Evolutionary conservation across 345 rosid genomes (phyloP).

Genomic region (Leavenworthia alabamica): DNA sequence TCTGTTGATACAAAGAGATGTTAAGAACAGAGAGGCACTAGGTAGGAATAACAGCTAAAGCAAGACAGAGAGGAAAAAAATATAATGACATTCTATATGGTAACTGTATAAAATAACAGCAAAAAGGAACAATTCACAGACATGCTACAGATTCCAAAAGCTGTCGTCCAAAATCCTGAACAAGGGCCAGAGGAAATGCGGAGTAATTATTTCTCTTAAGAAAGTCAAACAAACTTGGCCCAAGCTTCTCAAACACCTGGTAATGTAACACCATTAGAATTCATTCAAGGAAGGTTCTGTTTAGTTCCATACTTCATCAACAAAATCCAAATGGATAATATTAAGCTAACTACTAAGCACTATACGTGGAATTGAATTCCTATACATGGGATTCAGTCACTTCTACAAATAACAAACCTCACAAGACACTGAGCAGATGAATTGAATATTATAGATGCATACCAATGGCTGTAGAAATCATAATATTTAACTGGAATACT

Average conservation of each 20-base stretch:
- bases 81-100: conserved; percentile 13
- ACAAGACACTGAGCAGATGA: neutral
- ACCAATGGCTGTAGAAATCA: neutral
- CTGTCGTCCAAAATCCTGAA: conserved; percentile 88
- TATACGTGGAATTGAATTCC: neutral
- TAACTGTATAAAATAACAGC: conserved; percentile 9
- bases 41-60: neutral
- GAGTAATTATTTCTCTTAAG: conserved; percentile 88
- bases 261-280: conserved; percentile 63
- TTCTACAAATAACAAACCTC: conserved; percentile 1
- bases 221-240: conserved; percentile 92
- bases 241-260: conserved; percentile 97
- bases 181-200: conserved; percentile 88
- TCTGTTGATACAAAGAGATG: conserved; percentile 39
- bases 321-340: conserved; percentile 26
- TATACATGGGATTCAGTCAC: neutral
- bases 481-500: conserved; percentile 33
- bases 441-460: neutral
- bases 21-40: conserved; percentile 3
- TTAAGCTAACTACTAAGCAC: conserved; percentile 16
- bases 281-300: conserved; percentile 52
- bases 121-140: conserved; percentile 56
- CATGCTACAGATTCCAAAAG: conserved; percentile 97
- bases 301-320: conserved; percentile 39
- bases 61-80: conserved; percentile 20